phyloP scores from a whole-genome alignment of 163 green algal species.

The Volvox carteri region DNA sequence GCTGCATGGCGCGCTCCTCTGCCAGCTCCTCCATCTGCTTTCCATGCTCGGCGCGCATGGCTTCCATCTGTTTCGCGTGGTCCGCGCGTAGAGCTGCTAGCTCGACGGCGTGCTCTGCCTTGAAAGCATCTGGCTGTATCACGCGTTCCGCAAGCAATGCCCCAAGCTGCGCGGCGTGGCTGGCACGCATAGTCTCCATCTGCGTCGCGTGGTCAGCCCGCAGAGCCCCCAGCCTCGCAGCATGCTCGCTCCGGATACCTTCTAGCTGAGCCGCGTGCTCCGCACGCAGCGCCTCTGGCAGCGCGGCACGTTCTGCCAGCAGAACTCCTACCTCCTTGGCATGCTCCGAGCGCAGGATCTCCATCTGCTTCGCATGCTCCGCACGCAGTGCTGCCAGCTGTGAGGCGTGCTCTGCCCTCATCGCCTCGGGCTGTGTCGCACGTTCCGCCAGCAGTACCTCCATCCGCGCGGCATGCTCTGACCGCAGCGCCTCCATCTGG shows the following conservation, averaged over 20 bases:
- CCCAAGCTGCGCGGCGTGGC: neutral
- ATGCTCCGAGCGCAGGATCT: neutral
- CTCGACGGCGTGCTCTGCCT: neutral
- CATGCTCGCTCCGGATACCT: neutral
- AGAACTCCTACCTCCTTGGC: neutral
- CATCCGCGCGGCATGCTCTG: neutral
- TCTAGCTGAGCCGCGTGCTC: constrained; percentile 21
- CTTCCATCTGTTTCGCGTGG: neutral
- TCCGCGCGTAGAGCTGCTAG: neutral
- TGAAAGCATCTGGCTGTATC: neutral
- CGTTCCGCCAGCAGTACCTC: constrained; percentile 18
- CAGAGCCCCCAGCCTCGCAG: neutral
- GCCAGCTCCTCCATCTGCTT: neutral
- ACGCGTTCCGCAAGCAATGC: neutral
- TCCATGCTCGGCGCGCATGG: neutral
- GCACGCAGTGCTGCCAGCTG: neutral
- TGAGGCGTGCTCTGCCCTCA: neutral
- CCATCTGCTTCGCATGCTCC: constrained; percentile 19
- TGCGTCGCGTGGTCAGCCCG: neutral
- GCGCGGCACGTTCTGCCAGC: neutral
- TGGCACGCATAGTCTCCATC: constrained; percentile 2
- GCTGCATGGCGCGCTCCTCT: neutral
- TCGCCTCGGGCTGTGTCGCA: neutral
- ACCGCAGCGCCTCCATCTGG: neutral
- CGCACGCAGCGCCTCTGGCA: neutral